Conservation (phyloP, 345 rosid species). For the Linum tenue region DNA sequence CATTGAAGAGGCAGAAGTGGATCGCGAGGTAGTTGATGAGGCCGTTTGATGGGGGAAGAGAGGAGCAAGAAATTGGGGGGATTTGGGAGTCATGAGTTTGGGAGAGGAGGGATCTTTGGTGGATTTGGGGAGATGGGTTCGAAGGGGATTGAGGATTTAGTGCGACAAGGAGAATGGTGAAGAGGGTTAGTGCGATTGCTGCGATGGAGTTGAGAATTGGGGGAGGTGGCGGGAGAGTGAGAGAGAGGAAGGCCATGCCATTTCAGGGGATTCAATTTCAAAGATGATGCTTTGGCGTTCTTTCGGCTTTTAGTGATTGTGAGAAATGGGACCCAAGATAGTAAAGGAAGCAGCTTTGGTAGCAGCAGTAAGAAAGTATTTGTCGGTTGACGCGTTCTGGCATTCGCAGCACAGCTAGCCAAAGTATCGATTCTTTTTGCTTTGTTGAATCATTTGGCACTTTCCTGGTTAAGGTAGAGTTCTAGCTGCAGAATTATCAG, state of each 20-base stretch:
- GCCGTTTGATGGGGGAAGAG: slow-evolving; percentile 29
- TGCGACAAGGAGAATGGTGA: slow-evolving; percentile 41
- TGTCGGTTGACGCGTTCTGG: too few relatives aligned
- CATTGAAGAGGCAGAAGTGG: slow-evolving; percentile 51
- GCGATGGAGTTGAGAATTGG: slow-evolving; percentile 25
- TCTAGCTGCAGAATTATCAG: too few relatives aligned
- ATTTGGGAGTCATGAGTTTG: slow-evolving; percentile 2
- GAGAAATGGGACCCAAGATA: too few relatives aligned
- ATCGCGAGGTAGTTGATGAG: slow-evolving; percentile 54
- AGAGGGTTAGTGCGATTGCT: slow-evolving; percentile 34
- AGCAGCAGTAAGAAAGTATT: too few relatives aligned
- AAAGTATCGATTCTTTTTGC: too few relatives aligned
- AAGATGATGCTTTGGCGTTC: too few relatives aligned
- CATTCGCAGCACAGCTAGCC: too few relatives aligned
- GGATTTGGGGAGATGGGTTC: slow-evolving; percentile 18
- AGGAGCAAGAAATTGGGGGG: slow-evolving; percentile 23
- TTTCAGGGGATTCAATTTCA: slow-evolving; percentile 1
- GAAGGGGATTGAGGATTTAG: slow-evolving; percentile 9
- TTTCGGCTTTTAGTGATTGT: too few relatives aligned
- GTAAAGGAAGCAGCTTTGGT: too few relatives aligned
- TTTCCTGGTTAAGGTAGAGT: too few relatives aligned
- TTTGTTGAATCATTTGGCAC: too few relatives aligned
- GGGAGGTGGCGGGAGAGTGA: slow-evolving; percentile 12
- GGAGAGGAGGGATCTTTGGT: slow-evolving; percentile 41
- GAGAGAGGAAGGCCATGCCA: slow-evolving; percentile 54